Percentiles rank a stretch among this genome's conserved stretches.
These are phyloP conservation scores for Ceratocystis harringtonii DNA, from an alignment of 2,329 filamentous ascomycete genomes.

Conservation along the genomic window DNA sequence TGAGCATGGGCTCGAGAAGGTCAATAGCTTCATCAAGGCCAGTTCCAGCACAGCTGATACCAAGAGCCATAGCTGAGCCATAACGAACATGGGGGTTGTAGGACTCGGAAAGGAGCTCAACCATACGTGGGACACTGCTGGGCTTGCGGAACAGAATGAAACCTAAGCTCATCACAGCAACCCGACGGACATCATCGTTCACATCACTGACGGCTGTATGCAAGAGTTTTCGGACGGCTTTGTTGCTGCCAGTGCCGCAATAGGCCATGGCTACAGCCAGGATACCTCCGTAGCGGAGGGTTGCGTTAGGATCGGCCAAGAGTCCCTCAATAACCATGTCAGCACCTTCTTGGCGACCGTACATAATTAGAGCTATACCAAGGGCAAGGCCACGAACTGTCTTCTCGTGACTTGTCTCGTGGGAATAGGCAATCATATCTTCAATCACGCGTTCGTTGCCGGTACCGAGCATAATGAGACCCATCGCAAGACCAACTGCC, in stretches of 20 bases:
- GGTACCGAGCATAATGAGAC: conserved; percentile 96
- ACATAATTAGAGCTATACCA: conserved; percentile 98
- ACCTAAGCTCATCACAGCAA: conserved; percentile 92
- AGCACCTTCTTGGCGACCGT: conserved; percentile 81
- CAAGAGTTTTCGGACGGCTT: conserved; percentile 87
- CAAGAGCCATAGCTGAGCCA: conserved; percentile 93
- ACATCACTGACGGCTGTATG: conserved; percentile 97
- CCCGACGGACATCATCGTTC: conserved; percentile 88
- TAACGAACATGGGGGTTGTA: conserved; percentile 99
- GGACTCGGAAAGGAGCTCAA: conserved; percentile 91
- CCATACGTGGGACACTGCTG: conserved; percentile 93
- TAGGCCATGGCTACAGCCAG: conserved; percentile 98
- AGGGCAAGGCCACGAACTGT: conserved; percentile 90
- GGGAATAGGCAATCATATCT: conserved; percentile 94
- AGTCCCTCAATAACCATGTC: conserved; percentile 90
- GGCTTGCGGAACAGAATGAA: conserved; percentile 98
- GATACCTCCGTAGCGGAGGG: conserved; percentile 89
- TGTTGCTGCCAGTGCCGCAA: conserved; percentile 95
- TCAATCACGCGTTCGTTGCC: conserved; percentile 85
- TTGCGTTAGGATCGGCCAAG: conserved; percentile 83
- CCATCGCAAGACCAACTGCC: conserved; percentile 90
- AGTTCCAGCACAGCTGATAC: conserved; percentile 94
- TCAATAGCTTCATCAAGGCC: conserved; percentile 94
- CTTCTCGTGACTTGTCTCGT: conserved; percentile 98
- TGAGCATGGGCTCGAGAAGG: conserved; percentile 96